Conservation (phyloP, 495 filamentous ascomycete genomes). For the Penicillium goetzii region DNA sequence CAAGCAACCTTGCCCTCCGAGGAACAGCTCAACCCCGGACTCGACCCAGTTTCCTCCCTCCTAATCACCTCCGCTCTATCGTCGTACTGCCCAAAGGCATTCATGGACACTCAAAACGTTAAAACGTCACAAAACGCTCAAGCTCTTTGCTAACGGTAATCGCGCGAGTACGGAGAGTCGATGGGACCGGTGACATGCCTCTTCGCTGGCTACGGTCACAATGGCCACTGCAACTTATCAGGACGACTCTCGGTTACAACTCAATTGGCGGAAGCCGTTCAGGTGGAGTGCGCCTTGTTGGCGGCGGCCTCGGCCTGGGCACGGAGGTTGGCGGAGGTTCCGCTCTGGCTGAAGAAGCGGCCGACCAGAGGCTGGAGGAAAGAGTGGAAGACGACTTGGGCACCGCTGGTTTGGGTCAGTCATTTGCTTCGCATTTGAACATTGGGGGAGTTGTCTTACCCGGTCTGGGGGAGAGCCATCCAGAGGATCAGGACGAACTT, state of each 20-base stretch:
- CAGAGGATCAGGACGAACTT: slow-evolving; percentile 96
- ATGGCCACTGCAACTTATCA: slow-evolving; percentile 16
- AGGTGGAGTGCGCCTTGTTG: slow-evolving; percentile 51
- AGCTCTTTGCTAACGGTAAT: slow-evolving; percentile 15
- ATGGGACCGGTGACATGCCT: slow-evolving; percentile 20
- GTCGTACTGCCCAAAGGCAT: slow-evolving; percentile 14
- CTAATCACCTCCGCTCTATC: slow-evolving; percentile 17
- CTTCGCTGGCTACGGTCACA: slow-evolving; percentile 10
- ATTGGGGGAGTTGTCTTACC: slow-evolving; percentile 58
- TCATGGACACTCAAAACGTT: slow-evolving; percentile 12
- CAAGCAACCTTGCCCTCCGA: slow-evolving; percentile 1
- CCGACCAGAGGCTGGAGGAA: slow-evolving; percentile 89
- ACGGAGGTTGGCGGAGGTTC: slow-evolving; percentile 85
- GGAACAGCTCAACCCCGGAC: slow-evolving; percentile 13
- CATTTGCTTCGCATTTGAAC: slow-evolving; percentile 16
- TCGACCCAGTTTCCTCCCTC: slow-evolving; percentile 8
- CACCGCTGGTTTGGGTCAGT: slow-evolving; percentile 65
- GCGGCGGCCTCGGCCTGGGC: slow-evolving; percentile 84
- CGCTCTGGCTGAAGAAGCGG: slow-evolving; percentile 80
- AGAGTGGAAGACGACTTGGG: slow-evolving; percentile 94
- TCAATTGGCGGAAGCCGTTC: slow-evolving; percentile 17
- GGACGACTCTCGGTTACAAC: slow-evolving; percentile 25
- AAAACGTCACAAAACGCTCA: slow-evolving; percentile 11
- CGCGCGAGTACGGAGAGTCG: slow-evolving; percentile 22
- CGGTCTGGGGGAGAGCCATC: slow-evolving; percentile 92